Evolutionary conservation across 148 eudicot species (phyloP).

Genomic region (Vaccinium myrtillus): DNA sequence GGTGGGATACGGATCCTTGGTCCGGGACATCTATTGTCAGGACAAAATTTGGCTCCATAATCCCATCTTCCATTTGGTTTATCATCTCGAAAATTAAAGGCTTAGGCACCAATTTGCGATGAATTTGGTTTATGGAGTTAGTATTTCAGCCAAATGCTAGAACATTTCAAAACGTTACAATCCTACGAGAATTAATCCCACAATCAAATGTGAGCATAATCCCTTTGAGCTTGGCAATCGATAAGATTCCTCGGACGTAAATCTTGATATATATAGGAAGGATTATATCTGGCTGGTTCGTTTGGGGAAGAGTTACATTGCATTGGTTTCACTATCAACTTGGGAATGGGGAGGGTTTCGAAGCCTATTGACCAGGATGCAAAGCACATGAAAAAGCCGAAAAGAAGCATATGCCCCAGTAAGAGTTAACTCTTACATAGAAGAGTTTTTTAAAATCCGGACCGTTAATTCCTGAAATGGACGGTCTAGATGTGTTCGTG

Average conservation of each 20-base stretch:
- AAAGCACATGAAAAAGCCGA: not conserved
- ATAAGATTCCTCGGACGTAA: not conserved
- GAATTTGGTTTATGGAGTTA: not conserved
- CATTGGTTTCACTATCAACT: not conserved
- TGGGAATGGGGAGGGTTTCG: no score
- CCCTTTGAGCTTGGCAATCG: not conserved
- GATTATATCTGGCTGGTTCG: not conserved
- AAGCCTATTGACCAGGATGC: not conserved
- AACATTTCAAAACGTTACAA: not conserved
- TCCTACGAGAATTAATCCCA: not conserved
- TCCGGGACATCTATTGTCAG: not conserved
- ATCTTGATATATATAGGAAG: not conserved
- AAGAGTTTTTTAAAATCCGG: no score
- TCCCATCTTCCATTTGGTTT: not conserved
- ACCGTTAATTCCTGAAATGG: no score
- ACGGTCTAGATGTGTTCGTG: no score
- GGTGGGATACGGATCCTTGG: not conserved
- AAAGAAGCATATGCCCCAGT: no score
- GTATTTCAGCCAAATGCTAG: not conserved
- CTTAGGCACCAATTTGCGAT: not conserved
- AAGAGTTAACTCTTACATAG: no score
- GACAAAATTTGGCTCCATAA: not conserved
- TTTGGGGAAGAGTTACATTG: not conserved
- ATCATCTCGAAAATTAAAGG: not conserved
- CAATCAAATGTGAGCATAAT: not conserved